Percentiles rank a stretch among this genome's conserved stretches.
phyloP scores from a whole-genome alignment of 805 yeast species.

The Pichia californica region DNA sequence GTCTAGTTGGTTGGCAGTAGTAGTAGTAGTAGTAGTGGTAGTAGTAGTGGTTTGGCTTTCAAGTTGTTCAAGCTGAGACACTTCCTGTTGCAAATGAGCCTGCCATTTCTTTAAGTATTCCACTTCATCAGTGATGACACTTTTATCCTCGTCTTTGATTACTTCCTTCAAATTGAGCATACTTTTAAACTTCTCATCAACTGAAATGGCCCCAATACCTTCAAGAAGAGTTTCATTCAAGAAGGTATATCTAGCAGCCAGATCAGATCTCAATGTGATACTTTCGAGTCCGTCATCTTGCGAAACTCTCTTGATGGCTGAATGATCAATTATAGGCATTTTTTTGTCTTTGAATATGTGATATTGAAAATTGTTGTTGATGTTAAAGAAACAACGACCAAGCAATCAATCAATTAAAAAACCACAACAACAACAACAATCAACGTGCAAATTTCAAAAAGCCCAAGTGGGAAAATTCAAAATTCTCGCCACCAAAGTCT shows the following conservation, averaged over 20 bases:
- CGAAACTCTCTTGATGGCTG: constrained; percentile 22
- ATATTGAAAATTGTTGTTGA: no score
- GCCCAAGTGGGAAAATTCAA: no score
- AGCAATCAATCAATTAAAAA: no score
- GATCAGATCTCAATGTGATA: constrained; percentile 28
- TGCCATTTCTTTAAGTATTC: constrained; percentile 16
- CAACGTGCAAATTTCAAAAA: no score
- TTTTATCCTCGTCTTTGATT: constrained; percentile 11
- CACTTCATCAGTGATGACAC: constrained; percentile 11
- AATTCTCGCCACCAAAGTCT: no score
- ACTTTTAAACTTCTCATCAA: constrained; percentile 6
- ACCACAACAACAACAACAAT: no score
- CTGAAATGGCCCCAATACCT: constrained; percentile 14
- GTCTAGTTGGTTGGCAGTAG: neutral
- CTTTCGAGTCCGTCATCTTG: constrained; percentile 21
- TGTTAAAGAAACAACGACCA: no score
- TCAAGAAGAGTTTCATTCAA: constrained; percentile 27
- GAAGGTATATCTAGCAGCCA: constrained; percentile 29
- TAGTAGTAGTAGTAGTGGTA: neutral
- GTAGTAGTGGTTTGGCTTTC: neutral
- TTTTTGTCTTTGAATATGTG: neutral
- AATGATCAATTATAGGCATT: constrained; percentile 20
- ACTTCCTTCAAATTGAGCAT: constrained; percentile 20
- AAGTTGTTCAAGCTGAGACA: neutral
- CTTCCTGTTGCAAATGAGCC: constrained; percentile 11